Evolutionary conservation across 1,284 basidiomycete genomes (phyloP), one percentile per base, ranked within the genome.

Genomic region (Heterobasidion occidentale): DNA sequence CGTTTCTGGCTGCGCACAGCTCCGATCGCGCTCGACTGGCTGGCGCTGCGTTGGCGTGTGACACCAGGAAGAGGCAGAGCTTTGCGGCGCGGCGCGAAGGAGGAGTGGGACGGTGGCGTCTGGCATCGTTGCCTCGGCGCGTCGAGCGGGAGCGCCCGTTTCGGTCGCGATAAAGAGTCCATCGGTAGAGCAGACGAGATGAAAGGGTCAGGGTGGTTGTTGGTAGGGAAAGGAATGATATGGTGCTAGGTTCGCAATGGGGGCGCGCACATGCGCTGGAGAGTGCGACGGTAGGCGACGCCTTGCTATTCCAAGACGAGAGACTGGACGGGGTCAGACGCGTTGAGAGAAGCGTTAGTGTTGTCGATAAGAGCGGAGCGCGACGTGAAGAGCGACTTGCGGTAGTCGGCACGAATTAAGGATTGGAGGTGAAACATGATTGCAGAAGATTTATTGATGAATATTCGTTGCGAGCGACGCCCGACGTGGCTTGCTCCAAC

Each of bases 1-100:
- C 68, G 67, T 61, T 73, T 73, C n/a, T 42, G 38, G 12, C 33
- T 53, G 46, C 46, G 46, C n/a, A 34, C n/a, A 45, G 20, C 42
- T n/a, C 20, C 17, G 15, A 27, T 15, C 14, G 34, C 33, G 17
- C 27, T 36, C 9, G 14, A 11, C 36, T 19, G 15, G 7, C 35
- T 36, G 27, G 27, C 34, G 27, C 27, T 15, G 27, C 50, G 33
- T 36, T 17, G 50, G 11, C 50, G 17, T 20, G 17, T 11, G 27
- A 27, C 8, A 49, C 15, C 50, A 19, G 36, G 33, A 12, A 42
- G 50, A 33, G 50, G n/a, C 27, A 15, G 15, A 7, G 52, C 42
- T 42, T 53, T 53, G n/a, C 52, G 52, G 19, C 52, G 52, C 12
- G 52, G 36, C 15, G 50, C 15, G n/a, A 36, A 34, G 20, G 47